These are phyloP conservation scores for Phymatotrichopsis omnivora DNA, from an alignment of 2,329 filamentous ascomycete species.

Conservation along the genomic window DNA sequence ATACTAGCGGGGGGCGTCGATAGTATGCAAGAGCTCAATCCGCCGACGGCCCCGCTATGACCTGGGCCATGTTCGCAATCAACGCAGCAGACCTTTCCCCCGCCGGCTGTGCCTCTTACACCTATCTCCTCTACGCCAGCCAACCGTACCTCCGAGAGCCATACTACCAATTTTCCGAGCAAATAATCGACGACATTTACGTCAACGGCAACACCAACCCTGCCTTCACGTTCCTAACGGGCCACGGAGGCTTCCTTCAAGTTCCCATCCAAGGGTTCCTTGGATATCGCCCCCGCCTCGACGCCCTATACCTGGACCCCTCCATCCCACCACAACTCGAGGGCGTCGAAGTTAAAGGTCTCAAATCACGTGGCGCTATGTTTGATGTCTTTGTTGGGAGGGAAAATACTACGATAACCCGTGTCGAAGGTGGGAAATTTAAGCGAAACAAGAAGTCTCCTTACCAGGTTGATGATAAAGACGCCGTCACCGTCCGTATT, in stretches of 20 bases:
- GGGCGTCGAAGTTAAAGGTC: constrained; percentile 28
- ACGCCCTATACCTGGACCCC: constrained; percentile 53
- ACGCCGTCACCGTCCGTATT: constrained; percentile 46
- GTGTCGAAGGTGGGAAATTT: constrained; percentile 37
- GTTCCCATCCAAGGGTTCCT: constrained; percentile 58
- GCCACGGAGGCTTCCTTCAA: constrained; percentile 58
- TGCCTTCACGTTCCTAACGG: constrained; percentile 61
- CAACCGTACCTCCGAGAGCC: constrained; percentile 55
- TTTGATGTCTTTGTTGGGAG: constrained; percentile 28
- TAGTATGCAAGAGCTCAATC: constrained; percentile 59
- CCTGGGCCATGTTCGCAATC: constrained; percentile 59
- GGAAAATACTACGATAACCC: constrained; percentile 49
- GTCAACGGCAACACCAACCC: constrained; percentile 57
- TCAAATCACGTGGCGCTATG: constrained; percentile 30
- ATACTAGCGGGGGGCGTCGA: constrained; percentile 19
- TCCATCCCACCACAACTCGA: constrained; percentile 54
- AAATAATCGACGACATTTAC: constrained; percentile 50
- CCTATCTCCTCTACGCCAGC: constrained; percentile 54
- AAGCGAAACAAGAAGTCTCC: constrained; percentile 16
- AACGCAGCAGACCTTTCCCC: constrained; percentile 55
- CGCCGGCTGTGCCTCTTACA: constrained; percentile 58
- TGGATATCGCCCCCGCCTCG: constrained; percentile 50
- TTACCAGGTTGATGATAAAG: too few species aligned
- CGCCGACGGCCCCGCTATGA: constrained; percentile 60
- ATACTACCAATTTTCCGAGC: constrained; percentile 62